These are phyloP conservation scores for Malassezia vespertilionis DNA, from an alignment of 1,284 basidiomycete genomes.

Conservation along the genomic window DNA sequence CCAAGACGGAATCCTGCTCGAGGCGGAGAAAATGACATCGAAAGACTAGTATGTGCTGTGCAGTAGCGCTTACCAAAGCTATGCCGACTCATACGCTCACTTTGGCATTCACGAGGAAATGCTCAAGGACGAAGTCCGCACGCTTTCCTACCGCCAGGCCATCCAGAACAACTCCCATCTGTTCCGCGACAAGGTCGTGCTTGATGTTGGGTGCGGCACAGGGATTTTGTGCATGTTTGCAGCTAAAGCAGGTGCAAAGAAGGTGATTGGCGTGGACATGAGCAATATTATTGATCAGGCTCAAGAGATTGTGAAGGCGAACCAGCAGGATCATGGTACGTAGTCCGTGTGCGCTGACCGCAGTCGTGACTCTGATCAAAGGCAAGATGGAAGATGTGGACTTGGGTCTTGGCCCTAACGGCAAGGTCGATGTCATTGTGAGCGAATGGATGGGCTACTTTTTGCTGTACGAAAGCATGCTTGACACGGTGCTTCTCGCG, in stretches of 20 bases:
- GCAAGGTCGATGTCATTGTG: constrained; percentile 80
- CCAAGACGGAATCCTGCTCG: neutral
- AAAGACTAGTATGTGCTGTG: constrained; percentile 26
- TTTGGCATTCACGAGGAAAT: constrained; percentile 60
- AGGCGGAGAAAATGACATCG: constrained; percentile 37
- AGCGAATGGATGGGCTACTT: constrained; percentile 91
- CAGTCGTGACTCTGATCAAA: constrained; percentile 77
- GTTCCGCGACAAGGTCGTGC: constrained; percentile 66
- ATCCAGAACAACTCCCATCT: constrained; percentile 91
- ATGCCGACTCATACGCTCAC: constrained; percentile 47
- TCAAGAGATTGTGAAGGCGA: constrained; percentile 86
- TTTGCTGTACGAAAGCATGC: constrained; percentile 91
- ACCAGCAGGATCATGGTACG: constrained; percentile 73
- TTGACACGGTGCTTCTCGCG: constrained; percentile 91
- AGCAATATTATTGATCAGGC: constrained; percentile 99
- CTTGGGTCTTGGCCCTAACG: constrained; percentile 48
- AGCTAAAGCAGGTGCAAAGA: constrained; percentile 88
- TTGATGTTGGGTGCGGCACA: constrained; percentile 97
- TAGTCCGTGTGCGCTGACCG: neutral
- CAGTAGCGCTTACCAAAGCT: constrained; percentile 14
- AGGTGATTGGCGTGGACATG: constrained; percentile 85
- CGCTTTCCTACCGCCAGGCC: constrained; percentile 83
- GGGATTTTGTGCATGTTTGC: constrained; percentile 99
- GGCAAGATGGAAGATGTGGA: constrained; percentile 86
- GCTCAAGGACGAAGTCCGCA: constrained; percentile 94